Percentiles rank a stretch among this genome's conserved stretches.
Evolutionary conservation across 2,329 filamentous ascomycete species (phyloP).

Genomic region (Xylaria sp.): DNA sequence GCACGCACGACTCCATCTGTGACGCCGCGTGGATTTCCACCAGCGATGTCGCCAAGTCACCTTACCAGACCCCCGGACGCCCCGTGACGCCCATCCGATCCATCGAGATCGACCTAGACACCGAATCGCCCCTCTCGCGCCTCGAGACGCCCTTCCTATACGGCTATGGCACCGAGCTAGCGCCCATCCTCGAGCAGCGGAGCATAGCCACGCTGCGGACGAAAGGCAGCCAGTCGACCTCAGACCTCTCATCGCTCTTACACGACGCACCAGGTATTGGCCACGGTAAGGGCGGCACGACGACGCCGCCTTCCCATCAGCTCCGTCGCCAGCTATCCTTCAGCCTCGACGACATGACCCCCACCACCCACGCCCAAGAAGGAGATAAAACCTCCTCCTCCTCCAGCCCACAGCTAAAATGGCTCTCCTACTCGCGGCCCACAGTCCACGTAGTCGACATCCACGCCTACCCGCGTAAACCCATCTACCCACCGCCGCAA

Average conservation of each 20-base stretch:
- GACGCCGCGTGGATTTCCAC: constrained; percentile 53
- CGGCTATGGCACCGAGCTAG: constrained; percentile 54
- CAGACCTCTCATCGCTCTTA: constrained; percentile 47
- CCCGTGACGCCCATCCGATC: constrained; percentile 36
- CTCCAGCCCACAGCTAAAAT: constrained; percentile 23
- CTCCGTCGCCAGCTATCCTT: constrained; percentile 51
- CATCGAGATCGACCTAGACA: constrained; percentile 41
- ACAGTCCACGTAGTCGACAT: constrained; percentile 43
- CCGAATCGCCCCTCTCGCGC: constrained; percentile 47
- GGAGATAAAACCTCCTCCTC: constrained; percentile 8
- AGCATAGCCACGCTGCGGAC: constrained; percentile 52
- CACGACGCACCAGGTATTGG: constrained; percentile 39
- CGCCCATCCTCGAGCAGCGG: constrained; percentile 56
- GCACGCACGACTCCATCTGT: constrained; percentile 53
- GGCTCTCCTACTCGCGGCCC: constrained; percentile 38
- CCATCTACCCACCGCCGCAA: constrained; percentile 42
- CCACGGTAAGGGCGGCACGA: constrained; percentile 28
- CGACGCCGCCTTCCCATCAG: constrained; percentile 12
- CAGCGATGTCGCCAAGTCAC: constrained; percentile 44
- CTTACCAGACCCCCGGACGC: constrained; percentile 40
- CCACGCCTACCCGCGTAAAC: constrained; percentile 47
- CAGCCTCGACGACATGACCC: constrained; percentile 49
- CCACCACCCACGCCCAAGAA: constrained; percentile 9
- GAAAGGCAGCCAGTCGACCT: constrained; percentile 43
- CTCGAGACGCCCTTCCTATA: constrained; percentile 53